Evolutionary conservation across 2,329 filamentous ascomycete species (phyloP).

Genomic region (Claviceps sp.): DNA sequence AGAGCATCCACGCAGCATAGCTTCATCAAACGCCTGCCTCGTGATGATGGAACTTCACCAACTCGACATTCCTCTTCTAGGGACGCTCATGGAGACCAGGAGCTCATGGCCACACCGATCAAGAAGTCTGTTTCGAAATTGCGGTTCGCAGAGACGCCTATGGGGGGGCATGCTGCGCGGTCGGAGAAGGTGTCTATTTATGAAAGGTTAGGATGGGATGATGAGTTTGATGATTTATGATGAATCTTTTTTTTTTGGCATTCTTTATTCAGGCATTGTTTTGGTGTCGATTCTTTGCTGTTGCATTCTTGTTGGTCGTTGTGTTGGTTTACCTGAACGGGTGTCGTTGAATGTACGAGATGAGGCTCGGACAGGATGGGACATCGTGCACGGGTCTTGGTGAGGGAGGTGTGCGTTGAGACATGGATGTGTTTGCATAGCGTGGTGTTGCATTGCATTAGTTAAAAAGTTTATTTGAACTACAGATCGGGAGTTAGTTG

Average conservation of each 20-base stretch:
- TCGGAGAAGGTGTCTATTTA: conserved; percentile 33
- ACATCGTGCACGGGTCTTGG: too few relatives aligned
- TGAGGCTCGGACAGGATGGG: background rate
- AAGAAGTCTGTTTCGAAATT: conserved; percentile 17
- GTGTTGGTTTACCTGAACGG: background rate
- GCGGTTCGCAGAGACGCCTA: conserved; percentile 8
- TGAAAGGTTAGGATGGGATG: conserved; percentile 43
- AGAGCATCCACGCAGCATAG: conserved; percentile 12
- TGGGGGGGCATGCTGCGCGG: conserved; percentile 6
- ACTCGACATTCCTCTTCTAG: conserved; percentile 8
- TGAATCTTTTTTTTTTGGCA: conserved; percentile 10
- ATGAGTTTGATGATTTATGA: conserved; percentile 37
- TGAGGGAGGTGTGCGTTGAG: too few relatives aligned
- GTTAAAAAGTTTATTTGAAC: too few relatives aligned
- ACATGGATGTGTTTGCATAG: too few relatives aligned
- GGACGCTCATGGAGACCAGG: conserved; percentile 10
- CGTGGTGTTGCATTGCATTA: too few relatives aligned
- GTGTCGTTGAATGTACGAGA: background rate
- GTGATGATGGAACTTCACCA: conserved; percentile 7
- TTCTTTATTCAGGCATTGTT: background rate
- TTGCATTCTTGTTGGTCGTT: background rate
- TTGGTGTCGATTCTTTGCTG: conserved; percentile 1
- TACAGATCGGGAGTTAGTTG: too few relatives aligned
- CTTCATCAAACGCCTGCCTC: conserved; percentile 16
- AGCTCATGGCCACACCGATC: conserved; percentile 25